Evolutionary conservation across 345 rosid species (phyloP).

Genomic region (Viola odorata): DNA sequence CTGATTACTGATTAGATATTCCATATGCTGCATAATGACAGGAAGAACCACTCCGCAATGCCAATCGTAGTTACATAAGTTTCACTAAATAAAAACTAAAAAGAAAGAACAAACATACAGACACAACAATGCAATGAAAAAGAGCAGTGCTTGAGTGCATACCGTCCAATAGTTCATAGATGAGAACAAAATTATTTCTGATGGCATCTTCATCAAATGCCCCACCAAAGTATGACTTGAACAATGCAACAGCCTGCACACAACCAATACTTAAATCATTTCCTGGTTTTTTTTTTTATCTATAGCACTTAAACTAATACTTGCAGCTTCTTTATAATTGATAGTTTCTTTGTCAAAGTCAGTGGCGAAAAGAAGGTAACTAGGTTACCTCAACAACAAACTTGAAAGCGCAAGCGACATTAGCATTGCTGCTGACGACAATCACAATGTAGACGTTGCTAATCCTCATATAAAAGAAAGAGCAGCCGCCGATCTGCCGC

Average conservation of each 20-base stretch:
- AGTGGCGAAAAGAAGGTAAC: background rate
- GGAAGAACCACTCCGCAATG: background rate
- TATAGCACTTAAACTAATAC: background rate
- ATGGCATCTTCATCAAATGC: slow-evolving; percentile 99
- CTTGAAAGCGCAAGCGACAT: slow-evolving; percentile 98
- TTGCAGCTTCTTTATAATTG: too few relatives aligned
- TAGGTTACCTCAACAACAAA: slow-evolving; percentile 84
- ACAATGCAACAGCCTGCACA: slow-evolving; percentile 85
- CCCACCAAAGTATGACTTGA: slow-evolving; percentile 97
- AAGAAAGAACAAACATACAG: background rate
- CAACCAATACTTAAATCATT: background rate
- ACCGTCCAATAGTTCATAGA: slow-evolving; percentile 97
- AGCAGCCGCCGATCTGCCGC: slow-evolving; percentile 98
- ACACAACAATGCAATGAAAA: slow-evolving; percentile 1
- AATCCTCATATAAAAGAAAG: slow-evolving; percentile 91
- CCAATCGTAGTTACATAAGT: background rate
- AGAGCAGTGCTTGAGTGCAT: slow-evolving; percentile 13
- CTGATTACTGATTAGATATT: background rate
- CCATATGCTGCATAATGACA: background rate
- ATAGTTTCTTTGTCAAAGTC: background rate
- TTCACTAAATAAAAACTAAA: background rate
- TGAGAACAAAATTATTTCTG: slow-evolving; percentile 88
- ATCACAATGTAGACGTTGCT: slow-evolving; percentile 97
- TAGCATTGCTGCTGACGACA: slow-evolving; percentile 99
- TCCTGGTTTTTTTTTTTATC: too few relatives aligned